These are phyloP conservation scores for Mycosphaerella sp. DNA, from an alignment of 2,329 filamentous ascomycete genomes.

Conservation along the genomic window DNA sequence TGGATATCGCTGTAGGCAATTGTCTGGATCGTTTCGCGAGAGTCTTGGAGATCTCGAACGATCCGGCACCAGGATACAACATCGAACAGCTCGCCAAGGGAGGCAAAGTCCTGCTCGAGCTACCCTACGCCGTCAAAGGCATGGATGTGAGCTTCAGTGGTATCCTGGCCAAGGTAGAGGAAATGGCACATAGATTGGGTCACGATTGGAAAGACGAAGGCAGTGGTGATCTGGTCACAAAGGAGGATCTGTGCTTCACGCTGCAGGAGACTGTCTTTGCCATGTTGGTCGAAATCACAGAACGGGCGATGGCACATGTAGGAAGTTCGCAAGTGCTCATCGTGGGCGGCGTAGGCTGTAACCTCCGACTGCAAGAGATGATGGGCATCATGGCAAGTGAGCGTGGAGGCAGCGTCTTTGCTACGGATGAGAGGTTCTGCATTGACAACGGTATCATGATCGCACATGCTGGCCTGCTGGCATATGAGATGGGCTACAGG, in stretches of 20 bases:
- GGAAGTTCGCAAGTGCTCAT: conserved; percentile 85
- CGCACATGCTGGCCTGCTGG: conserved; percentile 85
- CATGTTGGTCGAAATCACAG: conserved; percentile 98
- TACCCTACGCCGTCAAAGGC: conserved; percentile 94
- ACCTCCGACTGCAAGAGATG: conserved; percentile 92
- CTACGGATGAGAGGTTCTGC: conserved; percentile 94
- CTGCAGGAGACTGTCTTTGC: conserved; percentile 93
- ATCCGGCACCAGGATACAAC: conserved; percentile 95
- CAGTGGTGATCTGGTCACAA: conserved; percentile 59
- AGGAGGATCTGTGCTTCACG: conserved; percentile 84
- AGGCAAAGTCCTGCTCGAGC: conserved; percentile 65
- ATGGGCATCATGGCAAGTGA: conserved; percentile 94
- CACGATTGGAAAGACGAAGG: conserved; percentile 36
- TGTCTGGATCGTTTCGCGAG: conserved; percentile 94
- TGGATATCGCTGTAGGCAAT: conserved; percentile 97
- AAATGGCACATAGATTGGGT: conserved; percentile 64
- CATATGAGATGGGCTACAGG: conserved; percentile 71
- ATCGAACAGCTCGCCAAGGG: conserved; percentile 89
- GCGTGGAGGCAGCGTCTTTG: conserved; percentile 81
- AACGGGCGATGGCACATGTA: conserved; percentile 97
- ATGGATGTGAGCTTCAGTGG: conserved; percentile 98
- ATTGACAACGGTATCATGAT: conserved; percentile 99
- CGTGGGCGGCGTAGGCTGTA: conserved; percentile 92
- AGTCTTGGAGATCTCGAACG: conserved; percentile 84
- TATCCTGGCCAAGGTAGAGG: conserved; percentile 77